Conservation (phyloP, 2,329 filamentous ascomycete species). For the Rhinocladiella similis region DNA sequence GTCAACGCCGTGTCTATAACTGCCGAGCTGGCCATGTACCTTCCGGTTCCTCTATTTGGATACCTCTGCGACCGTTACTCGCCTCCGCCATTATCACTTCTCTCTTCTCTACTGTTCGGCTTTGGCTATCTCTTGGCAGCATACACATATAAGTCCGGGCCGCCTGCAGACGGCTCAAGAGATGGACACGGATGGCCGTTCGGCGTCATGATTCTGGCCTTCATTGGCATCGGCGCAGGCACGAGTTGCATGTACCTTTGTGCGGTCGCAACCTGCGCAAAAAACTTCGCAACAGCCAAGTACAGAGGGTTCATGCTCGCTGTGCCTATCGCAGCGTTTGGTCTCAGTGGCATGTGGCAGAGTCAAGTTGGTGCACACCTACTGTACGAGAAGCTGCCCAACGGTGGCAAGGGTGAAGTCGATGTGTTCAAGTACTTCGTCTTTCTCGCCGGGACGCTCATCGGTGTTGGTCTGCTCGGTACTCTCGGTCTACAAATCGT, state of each 20-base stretch:
- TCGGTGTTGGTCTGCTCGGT: slow-evolving; percentile 70
- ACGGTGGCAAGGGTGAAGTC: slow-evolving; percentile 63
- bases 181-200: slow-evolving; percentile 66
- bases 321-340: slow-evolving; percentile 87
- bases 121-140: slow-evolving; percentile 82
- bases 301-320: slow-evolving; percentile 87
- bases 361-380: slow-evolving; percentile 81
- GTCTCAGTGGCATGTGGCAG: slow-evolving; percentile 92
- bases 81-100: slow-evolving; percentile 71
- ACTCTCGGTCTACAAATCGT: slow-evolving; percentile 74
- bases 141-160: slow-evolving; percentile 66
- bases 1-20: slow-evolving; percentile 89
- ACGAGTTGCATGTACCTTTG: slow-evolving; percentile 88
- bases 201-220: slow-evolving; percentile 79
- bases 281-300: slow-evolving; percentile 91
- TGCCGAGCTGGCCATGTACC: slow-evolving; percentile 84
- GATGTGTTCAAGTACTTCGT: slow-evolving; percentile 85
- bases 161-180: slow-evolving; percentile 51
- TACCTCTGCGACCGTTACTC: slow-evolving; percentile 89
- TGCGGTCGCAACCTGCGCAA: slow-evolving; percentile 91
- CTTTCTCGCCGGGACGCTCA: slow-evolving; percentile 74
- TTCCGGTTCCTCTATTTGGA: slow-evolving; percentile 86
- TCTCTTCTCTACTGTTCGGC: slow-evolving; percentile 74
- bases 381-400: slow-evolving; percentile 67
- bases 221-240: slow-evolving; percentile 76